Evolutionary conservation across 2,329 filamentous ascomycete species (phyloP).

Genomic region (Fusarium luffae): DNA sequence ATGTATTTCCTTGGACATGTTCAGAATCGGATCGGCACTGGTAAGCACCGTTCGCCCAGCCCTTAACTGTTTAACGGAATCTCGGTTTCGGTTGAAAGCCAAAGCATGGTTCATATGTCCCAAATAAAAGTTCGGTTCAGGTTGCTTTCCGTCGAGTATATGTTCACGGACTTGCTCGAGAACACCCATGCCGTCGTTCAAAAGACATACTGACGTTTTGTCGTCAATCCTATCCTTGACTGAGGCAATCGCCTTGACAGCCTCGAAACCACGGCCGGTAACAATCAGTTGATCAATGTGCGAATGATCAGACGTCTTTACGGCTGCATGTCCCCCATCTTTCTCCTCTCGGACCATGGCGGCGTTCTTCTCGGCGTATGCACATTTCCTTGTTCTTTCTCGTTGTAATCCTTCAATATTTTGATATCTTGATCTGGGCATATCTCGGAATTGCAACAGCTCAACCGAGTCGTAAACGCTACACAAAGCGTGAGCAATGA

Average conservation of each 20-base stretch:
- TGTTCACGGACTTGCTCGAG: slow-evolving; percentile 79
- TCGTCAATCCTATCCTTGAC: slow-evolving; percentile 74
- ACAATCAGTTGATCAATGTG: slow-evolving; percentile 79
- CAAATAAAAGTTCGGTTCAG: slow-evolving; percentile 79
- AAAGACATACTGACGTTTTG: slow-evolving; percentile 77
- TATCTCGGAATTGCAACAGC: slow-evolving; percentile 46
- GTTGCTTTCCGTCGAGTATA: slow-evolving; percentile 73
- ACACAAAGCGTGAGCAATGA: slow-evolving; percentile 56
- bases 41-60: slow-evolving; percentile 50
- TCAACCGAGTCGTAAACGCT: slow-evolving; percentile 56
- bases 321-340: neutral
- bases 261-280: slow-evolving; percentile 67
- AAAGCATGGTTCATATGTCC: slow-evolving; percentile 68
- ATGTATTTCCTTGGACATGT: slow-evolving; percentile 27
- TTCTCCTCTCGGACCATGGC: slow-evolving; percentile 21
- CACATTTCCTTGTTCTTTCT: slow-evolving; percentile 30
- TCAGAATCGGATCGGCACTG: slow-evolving; percentile 26
- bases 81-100: slow-evolving; percentile 53
- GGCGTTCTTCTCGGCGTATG: slow-evolving; percentile 38
- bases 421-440: slow-evolving; percentile 46
- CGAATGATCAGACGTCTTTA: slow-evolving; percentile 49
- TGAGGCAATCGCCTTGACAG: slow-evolving; percentile 64
- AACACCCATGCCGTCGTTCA: slow-evolving; percentile 86
- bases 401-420: slow-evolving; percentile 45
- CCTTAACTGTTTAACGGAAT: slow-evolving; percentile 54